These are phyloP conservation scores for Otatea glauca DNA, from an alignment of 176 grass and related monocot genomes.

Conservation along the genomic window DNA sequence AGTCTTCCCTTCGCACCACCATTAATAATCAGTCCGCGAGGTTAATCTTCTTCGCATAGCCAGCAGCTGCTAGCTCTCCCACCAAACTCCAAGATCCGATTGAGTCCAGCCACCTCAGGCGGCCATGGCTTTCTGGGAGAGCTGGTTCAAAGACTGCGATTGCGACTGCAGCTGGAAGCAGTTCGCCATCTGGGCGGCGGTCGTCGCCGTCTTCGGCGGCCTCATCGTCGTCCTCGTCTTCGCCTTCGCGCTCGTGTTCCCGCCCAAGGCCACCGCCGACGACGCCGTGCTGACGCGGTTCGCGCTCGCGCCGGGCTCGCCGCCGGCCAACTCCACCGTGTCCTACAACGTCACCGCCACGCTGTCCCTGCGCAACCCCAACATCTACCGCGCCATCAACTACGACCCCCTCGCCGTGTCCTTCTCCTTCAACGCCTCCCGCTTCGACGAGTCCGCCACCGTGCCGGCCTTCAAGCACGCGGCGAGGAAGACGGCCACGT, in stretches of 20 bases:
- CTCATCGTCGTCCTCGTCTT: conserved; percentile 41
- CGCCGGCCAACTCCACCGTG: neutral
- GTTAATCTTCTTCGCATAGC: neutral
- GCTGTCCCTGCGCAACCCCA: conserved; percentile 51
- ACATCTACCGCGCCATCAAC: conserved; percentile 48
- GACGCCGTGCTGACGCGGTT: conserved; percentile 50
- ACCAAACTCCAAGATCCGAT: neutral
- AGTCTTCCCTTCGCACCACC: neutral
- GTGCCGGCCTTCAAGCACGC: neutral
- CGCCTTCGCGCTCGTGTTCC: conserved; percentile 51
- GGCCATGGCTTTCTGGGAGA: conserved; percentile 32
- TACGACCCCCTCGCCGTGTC: conserved; percentile 13
- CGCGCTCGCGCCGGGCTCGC: neutral
- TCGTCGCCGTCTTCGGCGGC: neutral
- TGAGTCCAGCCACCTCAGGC: neutral
- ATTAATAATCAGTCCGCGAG: neutral
- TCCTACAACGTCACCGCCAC: conserved; percentile 50
- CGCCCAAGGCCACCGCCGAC: conserved; percentile 50
- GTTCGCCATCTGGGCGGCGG: conserved; percentile 7
- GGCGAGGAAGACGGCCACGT: conserved; percentile 34
- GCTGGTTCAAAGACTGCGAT: neutral
- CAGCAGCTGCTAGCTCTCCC: neutral
- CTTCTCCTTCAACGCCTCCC: conserved; percentile 51
- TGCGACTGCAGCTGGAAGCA: neutral
- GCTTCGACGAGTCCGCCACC: conserved; percentile 53